A percentile compares a stretch with the other conserved stretches of the same genome.
phyloP scores from a whole-genome alignment of 371 early-diverging fungal species.

The Lichtheimia hyalospora region DNA sequence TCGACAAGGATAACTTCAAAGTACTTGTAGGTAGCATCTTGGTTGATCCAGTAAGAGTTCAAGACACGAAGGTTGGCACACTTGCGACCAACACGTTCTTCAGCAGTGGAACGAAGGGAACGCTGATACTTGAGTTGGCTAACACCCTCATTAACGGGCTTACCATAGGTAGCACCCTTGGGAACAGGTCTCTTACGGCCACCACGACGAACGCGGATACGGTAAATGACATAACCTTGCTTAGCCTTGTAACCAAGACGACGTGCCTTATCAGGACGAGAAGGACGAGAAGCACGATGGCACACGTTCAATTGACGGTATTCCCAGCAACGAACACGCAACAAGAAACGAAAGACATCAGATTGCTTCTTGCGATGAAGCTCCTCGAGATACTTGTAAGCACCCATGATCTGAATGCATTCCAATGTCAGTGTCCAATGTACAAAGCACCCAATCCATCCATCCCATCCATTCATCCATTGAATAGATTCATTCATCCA shows the following conservation, averaged over 20 bases:
- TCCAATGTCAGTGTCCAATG: background rate
- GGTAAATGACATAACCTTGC: conserved; percentile 98
- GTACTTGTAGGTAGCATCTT: conserved; percentile 98
- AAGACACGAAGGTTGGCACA: conserved; percentile 96
- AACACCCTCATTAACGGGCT: conserved; percentile 98
- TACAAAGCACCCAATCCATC: background rate
- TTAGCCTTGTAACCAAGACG: conserved; percentile 99
- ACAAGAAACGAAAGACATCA: conserved; percentile 98
- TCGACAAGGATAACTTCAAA: conserved; percentile 99
- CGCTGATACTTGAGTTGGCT: conserved; percentile 97
- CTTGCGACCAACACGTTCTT: conserved; percentile 96
- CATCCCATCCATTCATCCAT: background rate
- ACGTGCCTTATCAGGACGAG: conserved; percentile 99
- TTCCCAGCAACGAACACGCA: conserved; percentile 98
- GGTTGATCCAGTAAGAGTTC: conserved; percentile 99
- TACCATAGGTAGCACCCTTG: conserved; percentile 98
- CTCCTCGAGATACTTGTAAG: conserved; percentile 97
- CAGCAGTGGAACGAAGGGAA: conserved; percentile 91
- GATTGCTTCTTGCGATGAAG: conserved; percentile 99
- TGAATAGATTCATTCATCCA: background rate
- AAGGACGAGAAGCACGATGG: conserved; percentile 97
- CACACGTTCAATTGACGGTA: conserved; percentile 97
- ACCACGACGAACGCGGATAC: conserved; percentile 98
- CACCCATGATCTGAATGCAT: conserved; percentile 19
- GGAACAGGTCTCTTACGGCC: conserved; percentile 93